These are phyloP conservation scores for Moniliella sp. DNA, from an alignment of 1,284 basidiomycete genomes.

Conservation along the genomic window DNA sequence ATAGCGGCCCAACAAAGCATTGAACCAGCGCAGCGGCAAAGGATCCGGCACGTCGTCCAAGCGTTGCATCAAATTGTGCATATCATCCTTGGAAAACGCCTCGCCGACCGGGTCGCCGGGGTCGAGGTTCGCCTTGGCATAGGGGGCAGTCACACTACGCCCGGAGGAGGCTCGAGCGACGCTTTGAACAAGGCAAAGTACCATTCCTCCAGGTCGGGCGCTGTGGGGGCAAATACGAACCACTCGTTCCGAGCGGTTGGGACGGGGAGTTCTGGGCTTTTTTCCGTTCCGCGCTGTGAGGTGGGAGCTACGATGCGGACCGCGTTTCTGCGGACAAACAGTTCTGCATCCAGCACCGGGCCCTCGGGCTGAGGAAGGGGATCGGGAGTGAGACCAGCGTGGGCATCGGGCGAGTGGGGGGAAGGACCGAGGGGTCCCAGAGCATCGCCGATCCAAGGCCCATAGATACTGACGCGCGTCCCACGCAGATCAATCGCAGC, in stretches of 20 bases:
- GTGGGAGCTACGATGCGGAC: conserved; percentile 12
- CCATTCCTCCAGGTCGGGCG: conserved; percentile 53
- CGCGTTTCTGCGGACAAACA: conserved; percentile 28
- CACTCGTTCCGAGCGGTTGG: conserved; percentile 15
- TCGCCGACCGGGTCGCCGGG: conserved; percentile 34
- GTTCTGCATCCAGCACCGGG: conserved; percentile 27
- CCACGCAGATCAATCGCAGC: conserved; percentile 25
- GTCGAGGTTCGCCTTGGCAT: not conserved
- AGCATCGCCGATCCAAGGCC: conserved; percentile 16
- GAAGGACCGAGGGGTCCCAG: conserved; percentile 22
- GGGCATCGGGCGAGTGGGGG: too few species aligned
- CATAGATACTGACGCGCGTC: conserved; percentile 24
- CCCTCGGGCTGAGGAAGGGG: too few species aligned
- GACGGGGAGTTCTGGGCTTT: conserved; percentile 1
- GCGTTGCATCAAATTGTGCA: conserved; percentile 58
- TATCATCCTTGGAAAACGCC: conserved; percentile 57
- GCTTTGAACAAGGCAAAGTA: conserved; percentile 64
- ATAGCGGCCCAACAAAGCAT: conserved; percentile 69
- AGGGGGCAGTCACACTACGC: not conserved
- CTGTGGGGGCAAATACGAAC: conserved; percentile 28
- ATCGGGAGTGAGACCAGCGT: too few species aligned
- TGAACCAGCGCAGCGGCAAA: conserved; percentile 87
- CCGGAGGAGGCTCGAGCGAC: conserved; percentile 39
- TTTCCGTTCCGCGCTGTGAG: not conserved
- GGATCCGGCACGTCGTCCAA: conserved; percentile 80